phyloP scores from a whole-genome alignment of 176 grass and related monocot species.

The Eremochloa ophiuroides region DNA sequence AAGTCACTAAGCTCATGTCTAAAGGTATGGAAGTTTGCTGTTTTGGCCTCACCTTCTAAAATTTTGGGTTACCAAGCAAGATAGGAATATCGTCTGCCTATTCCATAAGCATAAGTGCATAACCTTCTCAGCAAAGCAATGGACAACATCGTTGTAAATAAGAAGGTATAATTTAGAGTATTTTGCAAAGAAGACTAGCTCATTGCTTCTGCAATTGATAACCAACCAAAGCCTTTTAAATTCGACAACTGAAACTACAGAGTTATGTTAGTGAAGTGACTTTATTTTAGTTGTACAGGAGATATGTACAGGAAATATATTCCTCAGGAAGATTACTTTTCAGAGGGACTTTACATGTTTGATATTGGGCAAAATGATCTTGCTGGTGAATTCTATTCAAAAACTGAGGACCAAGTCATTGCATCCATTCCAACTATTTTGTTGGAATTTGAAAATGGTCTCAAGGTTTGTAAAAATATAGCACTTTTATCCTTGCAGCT shows the following conservation, averaged over 20 bases:
- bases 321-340: conserved; percentile 74
- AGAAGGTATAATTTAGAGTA: neutral
- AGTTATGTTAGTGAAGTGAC: neutral
- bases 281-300: conserved; percentile 44
- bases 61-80: conserved; percentile 22
- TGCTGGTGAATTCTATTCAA: conserved; percentile 85
- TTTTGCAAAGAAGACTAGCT: neutral
- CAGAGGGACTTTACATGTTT: conserved; percentile 88
- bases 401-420: conserved; percentile 81
- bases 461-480: conserved; percentile 65
- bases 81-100: neutral
- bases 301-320: conserved; percentile 61
- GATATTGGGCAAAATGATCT: conserved; percentile 99
- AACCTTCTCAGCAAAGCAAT: conserved; percentile 12
- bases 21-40: conserved; percentile 41
- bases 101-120: neutral
- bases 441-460: conserved; percentile 79
- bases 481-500: neutral
- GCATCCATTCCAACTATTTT: conserved; percentile 88
- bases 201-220: neutral
- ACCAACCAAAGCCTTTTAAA: conserved; percentile 8
- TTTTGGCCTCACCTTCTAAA: neutral
- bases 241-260: neutral
- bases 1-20: conserved; percentile 61
- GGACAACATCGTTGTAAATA: neutral